Conservation (phyloP, 208 protist species). For the Wallacemonas sp. region DNA sequence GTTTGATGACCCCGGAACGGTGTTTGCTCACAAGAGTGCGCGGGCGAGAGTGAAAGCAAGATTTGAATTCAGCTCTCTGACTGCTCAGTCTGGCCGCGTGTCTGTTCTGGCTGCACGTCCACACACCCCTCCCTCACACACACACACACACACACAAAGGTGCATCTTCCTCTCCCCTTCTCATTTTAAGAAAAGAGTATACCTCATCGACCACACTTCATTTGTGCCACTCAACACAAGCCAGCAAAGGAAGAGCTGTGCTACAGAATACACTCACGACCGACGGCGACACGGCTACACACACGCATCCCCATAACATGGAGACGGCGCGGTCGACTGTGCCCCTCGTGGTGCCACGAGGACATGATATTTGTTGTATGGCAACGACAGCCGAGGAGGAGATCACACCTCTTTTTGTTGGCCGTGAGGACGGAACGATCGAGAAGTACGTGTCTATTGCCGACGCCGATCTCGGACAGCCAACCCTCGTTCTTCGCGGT, state of each 20-base stretch:
- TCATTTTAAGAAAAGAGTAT: too few relatives aligned
- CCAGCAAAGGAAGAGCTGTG: too few relatives aligned
- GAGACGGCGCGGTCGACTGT: neutral
- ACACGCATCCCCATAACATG: neutral
- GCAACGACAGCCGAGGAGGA: conserved; percentile 38
- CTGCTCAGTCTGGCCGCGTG: too few relatives aligned
- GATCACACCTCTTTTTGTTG: conserved; percentile 59
- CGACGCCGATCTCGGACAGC: conserved; percentile 51
- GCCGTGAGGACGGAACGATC: conserved; percentile 74
- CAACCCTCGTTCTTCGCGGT: conserved; percentile 49
- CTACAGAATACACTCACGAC: too few relatives aligned
- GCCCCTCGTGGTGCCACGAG: conserved; percentile 5
- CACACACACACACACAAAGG: neutral
- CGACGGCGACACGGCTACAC: too few relatives aligned
- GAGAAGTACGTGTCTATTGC: conserved; percentile 64
- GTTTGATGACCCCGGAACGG: too few relatives aligned
- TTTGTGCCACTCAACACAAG: too few relatives aligned
- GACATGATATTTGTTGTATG: conserved; percentile 53
- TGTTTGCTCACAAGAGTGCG: too few relatives aligned
- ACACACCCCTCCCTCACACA: neutral
- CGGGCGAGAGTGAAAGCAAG: too few relatives aligned
- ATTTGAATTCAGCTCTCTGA: too few relatives aligned
- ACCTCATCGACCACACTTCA: too few relatives aligned
- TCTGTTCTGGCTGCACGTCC: too few relatives aligned
- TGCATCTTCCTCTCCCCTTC: neutral